Conservation (phyloP, 306 rosid genomes). For the Dalbergia cochinchinensis region DNA sequence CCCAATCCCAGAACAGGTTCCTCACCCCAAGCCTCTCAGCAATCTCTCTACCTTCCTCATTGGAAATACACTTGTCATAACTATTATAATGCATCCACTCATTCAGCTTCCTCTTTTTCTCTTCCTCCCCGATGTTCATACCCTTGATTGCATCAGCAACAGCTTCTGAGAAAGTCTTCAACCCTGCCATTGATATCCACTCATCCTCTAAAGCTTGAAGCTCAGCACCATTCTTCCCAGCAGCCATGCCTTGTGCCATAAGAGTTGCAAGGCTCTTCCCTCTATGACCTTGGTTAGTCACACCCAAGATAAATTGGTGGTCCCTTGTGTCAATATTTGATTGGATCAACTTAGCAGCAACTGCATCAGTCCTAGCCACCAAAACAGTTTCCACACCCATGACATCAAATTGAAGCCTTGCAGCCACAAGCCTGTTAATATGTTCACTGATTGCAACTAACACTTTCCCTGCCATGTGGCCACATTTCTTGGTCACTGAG, state of each 20-base stretch:
- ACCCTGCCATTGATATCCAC: conserved; percentile 71
- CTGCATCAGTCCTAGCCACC: conserved; percentile 96
- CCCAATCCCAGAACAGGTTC: conserved; percentile 94
- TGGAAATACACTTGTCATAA: conserved; percentile 69
- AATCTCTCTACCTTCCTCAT: conserved; percentile 72
- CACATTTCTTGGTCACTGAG: conserved; percentile 90
- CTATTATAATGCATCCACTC: conserved; percentile 72
- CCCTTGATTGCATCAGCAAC: conserved; percentile 73
- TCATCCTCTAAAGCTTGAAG: conserved; percentile 82
- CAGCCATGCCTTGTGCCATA: conserved; percentile 70
- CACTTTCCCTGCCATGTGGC: conserved; percentile 98
- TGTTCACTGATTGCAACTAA: conserved; percentile 84
- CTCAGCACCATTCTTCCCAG: conserved; percentile 74
- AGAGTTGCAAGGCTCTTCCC: conserved; percentile 69
- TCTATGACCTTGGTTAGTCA: conserved; percentile 64
- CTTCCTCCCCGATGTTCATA: conserved; percentile 59
- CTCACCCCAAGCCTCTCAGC: conserved; percentile 72
- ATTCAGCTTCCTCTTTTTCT: conserved; percentile 63
- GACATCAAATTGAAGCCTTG: conserved; percentile 92
- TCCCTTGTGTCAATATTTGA: conserved; percentile 86
- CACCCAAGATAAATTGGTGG: conserved; percentile 90
- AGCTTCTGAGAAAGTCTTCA: conserved; percentile 83
- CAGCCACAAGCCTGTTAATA: conserved; percentile 89
- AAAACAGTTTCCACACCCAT: conserved; percentile 92
- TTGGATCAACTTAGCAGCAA: conserved; percentile 79